phyloP scores from a whole-genome alignment of 345 rosid genomes.

The Acer campestre region DNA sequence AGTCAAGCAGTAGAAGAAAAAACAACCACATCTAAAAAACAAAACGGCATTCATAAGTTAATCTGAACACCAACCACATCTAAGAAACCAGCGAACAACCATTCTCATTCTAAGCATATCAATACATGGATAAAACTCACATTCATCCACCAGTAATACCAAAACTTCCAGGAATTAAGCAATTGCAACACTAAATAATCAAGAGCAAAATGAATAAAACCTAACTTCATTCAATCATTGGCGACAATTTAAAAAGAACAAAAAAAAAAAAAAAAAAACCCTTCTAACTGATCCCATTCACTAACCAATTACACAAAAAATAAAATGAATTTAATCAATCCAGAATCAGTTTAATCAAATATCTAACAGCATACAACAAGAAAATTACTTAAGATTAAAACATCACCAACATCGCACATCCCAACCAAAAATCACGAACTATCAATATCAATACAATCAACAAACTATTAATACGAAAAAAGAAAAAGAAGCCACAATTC shows the following conservation, averaged over 20 bases:
- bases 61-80: constrained; percentile 6
- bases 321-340: not conserved
- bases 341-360: not conserved
- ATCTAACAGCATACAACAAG: not conserved
- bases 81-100: not conserved
- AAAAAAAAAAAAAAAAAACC: not conserved
- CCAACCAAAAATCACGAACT: not conserved
- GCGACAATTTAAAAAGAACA: not conserved
- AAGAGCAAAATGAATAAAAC: not conserved
- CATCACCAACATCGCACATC: not conserved
- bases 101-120: constrained; percentile 10
- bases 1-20: not conserved
- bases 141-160: not conserved
- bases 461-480: not conserved
- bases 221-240: not conserved
- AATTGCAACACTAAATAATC: not conserved
- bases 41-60: not conserved
- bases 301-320: not conserved
- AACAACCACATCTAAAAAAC: constrained; percentile 15
- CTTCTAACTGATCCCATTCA: not conserved
- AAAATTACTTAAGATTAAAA: not conserved
- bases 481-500: not conserved
- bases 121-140: not conserved
- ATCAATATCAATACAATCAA: constrained; percentile 8
- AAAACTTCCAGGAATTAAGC: not conserved